Evolutionary conservation across 306 rosid species (phyloP).

Genomic region (Citrullus colocynthis): DNA sequence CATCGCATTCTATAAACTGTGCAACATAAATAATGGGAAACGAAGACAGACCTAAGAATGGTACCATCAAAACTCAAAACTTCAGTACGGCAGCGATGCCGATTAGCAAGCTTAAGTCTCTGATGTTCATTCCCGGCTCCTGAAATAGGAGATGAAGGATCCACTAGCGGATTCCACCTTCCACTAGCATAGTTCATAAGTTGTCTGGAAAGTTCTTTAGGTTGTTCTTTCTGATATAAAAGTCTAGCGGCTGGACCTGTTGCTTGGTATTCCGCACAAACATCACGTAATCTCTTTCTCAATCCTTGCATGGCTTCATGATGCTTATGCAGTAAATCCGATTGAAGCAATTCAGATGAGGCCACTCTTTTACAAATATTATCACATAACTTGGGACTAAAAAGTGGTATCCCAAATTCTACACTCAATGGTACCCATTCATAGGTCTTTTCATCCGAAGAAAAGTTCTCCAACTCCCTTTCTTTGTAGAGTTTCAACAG

Average conservation of each 20-base stretch:
- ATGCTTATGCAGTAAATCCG: constrained; percentile 50
- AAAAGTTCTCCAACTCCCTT: constrained; percentile 31
- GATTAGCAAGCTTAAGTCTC: constrained; percentile 63
- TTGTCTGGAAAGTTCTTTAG: constrained; percentile 45
- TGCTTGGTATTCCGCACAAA: constrained; percentile 72
- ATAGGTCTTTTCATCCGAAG: constrained; percentile 38
- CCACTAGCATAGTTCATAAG: constrained; percentile 72
- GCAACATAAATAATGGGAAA: not conserved
- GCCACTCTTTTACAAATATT: constrained; percentile 66
- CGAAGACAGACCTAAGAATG: constrained; percentile 63
- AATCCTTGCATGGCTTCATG: constrained; percentile 79
- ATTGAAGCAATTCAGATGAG: constrained; percentile 72
- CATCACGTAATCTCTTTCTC: constrained; percentile 67
- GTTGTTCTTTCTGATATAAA: constrained; percentile 68
- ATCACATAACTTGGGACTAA: constrained; percentile 68
- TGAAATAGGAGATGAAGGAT: constrained; percentile 81
- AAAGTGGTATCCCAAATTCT: constrained; percentile 87
- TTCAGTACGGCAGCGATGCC: constrained; percentile 56
- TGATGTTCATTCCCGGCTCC: constrained; percentile 49
- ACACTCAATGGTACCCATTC: constrained; percentile 95
- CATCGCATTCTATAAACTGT: too few relatives aligned
- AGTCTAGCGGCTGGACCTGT: constrained; percentile 79
- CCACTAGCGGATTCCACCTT: constrained; percentile 76
- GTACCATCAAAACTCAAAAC: constrained; percentile 87
- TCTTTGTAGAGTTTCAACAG: constrained; percentile 57